A percentile compares a stretch with the other conserved stretches of the same genome.
These are phyloP conservation scores for Populus euphratica DNA, from an alignment of 345 rosid species.

Conservation along the genomic window DNA sequence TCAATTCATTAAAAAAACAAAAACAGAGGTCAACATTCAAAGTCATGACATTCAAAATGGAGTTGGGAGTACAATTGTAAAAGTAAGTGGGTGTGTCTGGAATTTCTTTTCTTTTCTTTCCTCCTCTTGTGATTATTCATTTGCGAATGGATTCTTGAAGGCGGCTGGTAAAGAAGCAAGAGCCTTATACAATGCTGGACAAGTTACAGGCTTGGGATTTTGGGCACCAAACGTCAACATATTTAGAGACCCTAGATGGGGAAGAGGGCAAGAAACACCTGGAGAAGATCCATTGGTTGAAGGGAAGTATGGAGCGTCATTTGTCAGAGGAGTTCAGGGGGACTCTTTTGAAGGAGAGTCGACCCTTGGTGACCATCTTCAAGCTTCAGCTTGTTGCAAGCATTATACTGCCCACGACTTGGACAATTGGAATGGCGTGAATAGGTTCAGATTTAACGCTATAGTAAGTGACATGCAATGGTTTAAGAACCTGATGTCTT, in stretches of 20 bases:
- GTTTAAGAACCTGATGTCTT: not conserved
- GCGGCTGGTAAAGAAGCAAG: slow-evolving; percentile 29
- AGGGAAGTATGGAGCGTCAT: slow-evolving; percentile 26
- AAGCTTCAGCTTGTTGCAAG: slow-evolving; percentile 34
- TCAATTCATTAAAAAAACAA: not conserved
- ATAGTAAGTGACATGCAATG: not conserved
- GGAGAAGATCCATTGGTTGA: slow-evolving; percentile 29
- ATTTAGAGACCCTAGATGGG: slow-evolving; percentile 33
- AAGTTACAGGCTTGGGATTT: slow-evolving; percentile 31
- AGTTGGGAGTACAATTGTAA: too few species aligned
- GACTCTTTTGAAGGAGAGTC: slow-evolving; percentile 27
- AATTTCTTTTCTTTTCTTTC: too few species aligned
- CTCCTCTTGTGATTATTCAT: not conserved
- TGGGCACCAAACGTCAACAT: slow-evolving; percentile 35
- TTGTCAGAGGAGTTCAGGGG: slow-evolving; percentile 32
- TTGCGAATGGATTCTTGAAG: not conserved
- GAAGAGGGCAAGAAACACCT: slow-evolving; percentile 33
- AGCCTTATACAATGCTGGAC: slow-evolving; percentile 25
- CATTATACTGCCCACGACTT: slow-evolving; percentile 33
- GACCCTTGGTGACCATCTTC: slow-evolving; percentile 21
- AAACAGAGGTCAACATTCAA: not conserved
- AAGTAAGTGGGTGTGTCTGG: too few species aligned
- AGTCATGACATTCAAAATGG: not conserved
- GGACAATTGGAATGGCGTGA: slow-evolving; percentile 31
- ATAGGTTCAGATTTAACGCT: slow-evolving; percentile 23